phyloP scores from a whole-genome alignment of 768 basidiomycete species.

The Lenzites betulinus region DNA sequence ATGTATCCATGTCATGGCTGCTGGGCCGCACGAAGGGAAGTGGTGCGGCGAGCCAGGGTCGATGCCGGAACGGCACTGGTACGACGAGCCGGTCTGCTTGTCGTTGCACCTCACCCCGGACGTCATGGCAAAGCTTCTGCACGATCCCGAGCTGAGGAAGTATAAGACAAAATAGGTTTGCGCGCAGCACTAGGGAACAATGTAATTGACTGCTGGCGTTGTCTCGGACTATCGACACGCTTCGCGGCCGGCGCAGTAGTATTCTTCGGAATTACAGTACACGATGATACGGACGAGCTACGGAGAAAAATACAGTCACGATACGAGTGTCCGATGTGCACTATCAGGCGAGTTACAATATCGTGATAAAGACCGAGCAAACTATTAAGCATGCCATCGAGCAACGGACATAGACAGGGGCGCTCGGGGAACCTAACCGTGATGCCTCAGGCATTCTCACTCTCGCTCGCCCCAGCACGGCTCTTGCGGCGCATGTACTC shows the following conservation, averaged over 20 bases:
- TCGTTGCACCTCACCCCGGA: constrained; percentile 6
- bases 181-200: background rate
- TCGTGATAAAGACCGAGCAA: constrained; percentile 13
- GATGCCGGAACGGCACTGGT: constrained; percentile 1
- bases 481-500: constrained; percentile 65
- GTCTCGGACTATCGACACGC: background rate
- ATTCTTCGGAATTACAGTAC: background rate
- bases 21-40: background rate
- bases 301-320: background rate
- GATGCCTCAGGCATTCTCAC: background rate
- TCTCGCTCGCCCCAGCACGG: constrained; percentile 16
- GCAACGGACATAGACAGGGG: background rate
- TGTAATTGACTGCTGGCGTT: background rate
- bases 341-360: constrained; percentile 12
- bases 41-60: background rate
- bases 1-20: constrained; percentile 36
- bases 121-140: constrained; percentile 3
- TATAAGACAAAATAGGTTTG: too few species aligned
- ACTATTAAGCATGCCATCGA: background rate
- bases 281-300: background rate
- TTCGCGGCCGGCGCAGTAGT: constrained; percentile 4
- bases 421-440: background rate
- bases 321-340: background rate
- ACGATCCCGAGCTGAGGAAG: constrained; percentile 3
- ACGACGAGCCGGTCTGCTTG: constrained; percentile 9